phyloP scores from a whole-genome alignment of 2,329 filamentous ascomycete species.

The Fusarium tanahbumbuense region DNA sequence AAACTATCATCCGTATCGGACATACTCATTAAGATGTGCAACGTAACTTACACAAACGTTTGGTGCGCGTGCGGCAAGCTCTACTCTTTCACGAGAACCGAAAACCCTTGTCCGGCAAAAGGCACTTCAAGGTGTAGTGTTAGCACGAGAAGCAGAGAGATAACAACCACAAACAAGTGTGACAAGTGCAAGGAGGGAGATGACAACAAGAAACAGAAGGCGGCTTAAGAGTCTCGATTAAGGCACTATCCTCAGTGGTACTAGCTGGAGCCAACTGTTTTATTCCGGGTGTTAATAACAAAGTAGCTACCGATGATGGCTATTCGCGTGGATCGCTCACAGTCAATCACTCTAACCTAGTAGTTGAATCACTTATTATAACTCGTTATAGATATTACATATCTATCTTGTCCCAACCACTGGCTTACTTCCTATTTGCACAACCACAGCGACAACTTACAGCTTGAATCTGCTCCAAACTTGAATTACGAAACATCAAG shows the following conservation, averaged over 20 bases:
- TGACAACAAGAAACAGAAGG: background rate
- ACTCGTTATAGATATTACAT: background rate
- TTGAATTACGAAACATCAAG: rapidly evolving
- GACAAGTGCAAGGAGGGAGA: background rate
- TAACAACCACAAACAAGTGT: background rate
- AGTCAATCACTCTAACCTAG: background rate
- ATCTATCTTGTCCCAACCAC: rapidly evolving
- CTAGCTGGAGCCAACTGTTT: background rate
- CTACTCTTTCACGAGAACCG: background rate
- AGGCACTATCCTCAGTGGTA: background rate
- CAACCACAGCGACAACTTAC: background rate
- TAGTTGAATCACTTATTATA: background rate
- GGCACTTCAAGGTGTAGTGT: background rate
- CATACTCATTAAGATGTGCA: background rate
- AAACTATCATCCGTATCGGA: no score
- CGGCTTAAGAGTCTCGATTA: background rate
- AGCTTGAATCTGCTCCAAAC: rapidly evolving
- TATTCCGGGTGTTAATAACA: background rate
- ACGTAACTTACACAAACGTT: background rate
- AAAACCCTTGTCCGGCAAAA: background rate
- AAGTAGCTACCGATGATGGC: background rate
- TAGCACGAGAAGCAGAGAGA: background rate
- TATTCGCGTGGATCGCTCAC: rapidly evolving
- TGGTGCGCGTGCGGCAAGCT: background rate
- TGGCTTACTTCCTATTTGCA: rapidly evolving